Percentiles rank a stretch among this genome's conserved stretches.
Evolutionary conservation across 768 basidiomycete genomes (phyloP).

Genomic region (Lyophyllum atratum): DNA sequence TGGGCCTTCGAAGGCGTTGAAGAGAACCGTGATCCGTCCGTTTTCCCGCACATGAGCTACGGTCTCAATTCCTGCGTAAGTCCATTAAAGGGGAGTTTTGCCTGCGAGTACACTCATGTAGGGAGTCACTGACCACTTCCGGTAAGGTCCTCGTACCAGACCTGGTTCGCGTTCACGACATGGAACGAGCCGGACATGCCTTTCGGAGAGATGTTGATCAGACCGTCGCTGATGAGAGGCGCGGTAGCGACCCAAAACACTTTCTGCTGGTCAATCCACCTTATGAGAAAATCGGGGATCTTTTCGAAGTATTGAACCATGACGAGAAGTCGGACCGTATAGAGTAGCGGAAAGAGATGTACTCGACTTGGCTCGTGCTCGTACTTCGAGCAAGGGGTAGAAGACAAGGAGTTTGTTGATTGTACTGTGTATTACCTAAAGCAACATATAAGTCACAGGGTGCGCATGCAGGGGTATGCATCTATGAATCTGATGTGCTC

Average conservation of each 20-base stretch:
- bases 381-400: not conserved
- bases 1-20: conserved; percentile 63
- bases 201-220: conserved; percentile 72
- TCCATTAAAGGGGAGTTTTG: not conserved
- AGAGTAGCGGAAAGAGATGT: not conserved
- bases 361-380: not conserved
- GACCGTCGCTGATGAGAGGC: conserved; percentile 55
- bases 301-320: conserved; percentile 64
- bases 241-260: conserved; percentile 75
- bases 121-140: conserved; percentile 55
- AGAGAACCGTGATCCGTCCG: conserved; percentile 59
- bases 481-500: not conserved
- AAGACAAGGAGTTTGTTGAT: not conserved
- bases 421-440: conserved; percentile 4
- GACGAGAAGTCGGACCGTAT: not conserved
- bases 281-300: conserved; percentile 51
- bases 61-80: conserved; percentile 40
- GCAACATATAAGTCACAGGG: not conserved
- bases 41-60: conserved; percentile 60
- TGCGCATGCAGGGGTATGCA: not conserved
- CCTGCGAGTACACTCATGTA: not conserved
- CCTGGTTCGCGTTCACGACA: conserved; percentile 48
- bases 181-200: conserved; percentile 63
- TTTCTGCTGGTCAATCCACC: conserved; percentile 64
- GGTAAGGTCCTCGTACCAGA: conserved; percentile 77